A percentile compares a stretch with the other conserved stretches of the same genome.
phyloP scores from a whole-genome alignment of 1,139 yeast species.

The Candida mesenterica region DNA sequence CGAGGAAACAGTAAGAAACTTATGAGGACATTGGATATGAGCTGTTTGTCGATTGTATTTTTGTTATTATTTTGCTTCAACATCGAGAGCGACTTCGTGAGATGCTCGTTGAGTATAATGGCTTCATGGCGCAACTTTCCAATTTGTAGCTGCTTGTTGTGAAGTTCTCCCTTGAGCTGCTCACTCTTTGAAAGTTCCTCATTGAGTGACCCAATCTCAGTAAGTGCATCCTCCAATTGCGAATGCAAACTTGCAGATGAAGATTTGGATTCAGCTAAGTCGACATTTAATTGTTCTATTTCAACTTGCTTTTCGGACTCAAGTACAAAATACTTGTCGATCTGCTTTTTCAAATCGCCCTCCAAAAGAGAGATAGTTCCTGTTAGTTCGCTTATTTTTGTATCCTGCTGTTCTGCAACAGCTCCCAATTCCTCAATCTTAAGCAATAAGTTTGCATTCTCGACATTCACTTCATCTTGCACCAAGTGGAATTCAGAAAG shows the following conservation, averaged over 20 bases:
- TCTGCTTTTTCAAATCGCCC: not conserved
- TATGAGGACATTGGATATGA: slow-evolving; percentile 79
- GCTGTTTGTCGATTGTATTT: slow-evolving; percentile 77
- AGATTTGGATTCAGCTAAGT: not conserved
- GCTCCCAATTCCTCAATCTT: slow-evolving; percentile 49
- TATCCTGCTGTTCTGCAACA: slow-evolving; percentile 4
- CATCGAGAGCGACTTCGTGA: slow-evolving; percentile 81
- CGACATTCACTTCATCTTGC: slow-evolving; percentile 48
- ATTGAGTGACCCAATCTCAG: slow-evolving; percentile 16
- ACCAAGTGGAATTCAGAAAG: slow-evolving; percentile 48
- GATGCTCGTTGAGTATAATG: slow-evolving; percentile 89
- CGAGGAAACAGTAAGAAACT: slow-evolving; percentile 86
- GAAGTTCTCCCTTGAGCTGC: slow-evolving; percentile 37
- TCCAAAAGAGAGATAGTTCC: not conserved
- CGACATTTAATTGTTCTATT: slow-evolving; percentile 4
- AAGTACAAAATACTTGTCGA: not conserved
- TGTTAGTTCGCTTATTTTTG: slow-evolving; percentile 8
- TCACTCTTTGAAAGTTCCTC: slow-evolving; percentile 20
- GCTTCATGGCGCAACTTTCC: slow-evolving; percentile 96
- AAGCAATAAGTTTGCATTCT: slow-evolving; percentile 38
- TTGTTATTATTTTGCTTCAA: slow-evolving; percentile 69
- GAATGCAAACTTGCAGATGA: not conserved
- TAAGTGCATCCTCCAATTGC: slow-evolving; percentile 2
- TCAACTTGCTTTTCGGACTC: slow-evolving; percentile 4
- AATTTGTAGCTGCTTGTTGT: slow-evolving; percentile 73